Conservation (phyloP, 2,329 filamentous ascomycete genomes). For the Ascomycota sp. region DNA sequence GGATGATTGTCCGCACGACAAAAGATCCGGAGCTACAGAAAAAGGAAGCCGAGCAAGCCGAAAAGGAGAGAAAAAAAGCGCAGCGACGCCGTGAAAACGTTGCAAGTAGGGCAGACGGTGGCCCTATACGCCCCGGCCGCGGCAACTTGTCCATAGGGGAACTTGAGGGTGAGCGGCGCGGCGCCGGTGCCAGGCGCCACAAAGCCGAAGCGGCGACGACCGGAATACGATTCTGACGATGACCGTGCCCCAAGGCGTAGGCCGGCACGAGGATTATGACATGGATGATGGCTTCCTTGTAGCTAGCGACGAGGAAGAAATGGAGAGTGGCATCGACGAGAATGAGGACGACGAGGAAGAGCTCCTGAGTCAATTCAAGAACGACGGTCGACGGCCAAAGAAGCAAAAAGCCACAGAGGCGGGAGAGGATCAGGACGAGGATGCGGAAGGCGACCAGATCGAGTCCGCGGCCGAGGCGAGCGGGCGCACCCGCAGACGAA, state of each 20-base stretch:
- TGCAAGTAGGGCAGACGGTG: slow-evolving; percentile 40
- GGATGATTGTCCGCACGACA: slow-evolving; percentile 49
- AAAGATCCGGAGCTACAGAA: slow-evolving; percentile 59
- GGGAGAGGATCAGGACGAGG: slow-evolving; percentile 25
- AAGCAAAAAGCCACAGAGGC: slow-evolving; percentile 28
- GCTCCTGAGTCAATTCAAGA: slow-evolving; percentile 26
- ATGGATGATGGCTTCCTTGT: slow-evolving; percentile 64
- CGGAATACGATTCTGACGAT: slow-evolving; percentile 61
- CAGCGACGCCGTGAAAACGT: slow-evolving; percentile 49
- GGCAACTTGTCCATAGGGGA: slow-evolving; percentile 47
- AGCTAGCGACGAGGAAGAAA: slow-evolving; percentile 50
- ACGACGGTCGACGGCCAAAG: slow-evolving; percentile 26
- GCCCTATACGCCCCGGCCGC: slow-evolving; percentile 26
- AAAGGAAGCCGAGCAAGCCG: slow-evolving; percentile 50
- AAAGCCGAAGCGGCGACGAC: slow-evolving; percentile 31
- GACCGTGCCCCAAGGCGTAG: slow-evolving; percentile 40
- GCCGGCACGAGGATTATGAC: slow-evolving; percentile 56
- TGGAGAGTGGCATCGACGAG: slow-evolving; percentile 38
- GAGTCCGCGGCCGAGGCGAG: slow-evolving; percentile 15
- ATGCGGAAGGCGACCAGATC: slow-evolving; percentile 34
- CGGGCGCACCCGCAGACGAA: slow-evolving; percentile 30
- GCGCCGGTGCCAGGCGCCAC: slow-evolving; percentile 25
- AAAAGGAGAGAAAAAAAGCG: slow-evolving; percentile 51
- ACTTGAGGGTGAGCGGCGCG: slow-evolving; percentile 48
- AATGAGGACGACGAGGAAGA: slow-evolving; percentile 46